Evolutionary conservation across 345 rosid genomes (phyloP).

Genomic region (Sisymbrium altissimum): DNA sequence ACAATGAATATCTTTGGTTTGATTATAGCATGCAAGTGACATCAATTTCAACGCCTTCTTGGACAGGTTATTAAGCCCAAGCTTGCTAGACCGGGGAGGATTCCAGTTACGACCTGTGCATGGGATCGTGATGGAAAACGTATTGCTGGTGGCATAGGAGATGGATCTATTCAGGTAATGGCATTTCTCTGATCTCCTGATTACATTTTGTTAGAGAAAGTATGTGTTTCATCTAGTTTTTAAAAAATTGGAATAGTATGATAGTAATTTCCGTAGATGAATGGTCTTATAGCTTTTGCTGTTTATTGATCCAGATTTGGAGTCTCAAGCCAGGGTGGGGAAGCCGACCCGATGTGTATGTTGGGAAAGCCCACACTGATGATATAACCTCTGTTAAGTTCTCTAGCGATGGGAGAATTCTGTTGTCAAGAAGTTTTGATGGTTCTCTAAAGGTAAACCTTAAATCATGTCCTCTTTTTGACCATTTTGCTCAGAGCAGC

Average conservation of each 20-base stretch:
- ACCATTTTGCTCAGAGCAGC: constrained; percentile 9
- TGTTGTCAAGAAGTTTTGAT: constrained; percentile 90
- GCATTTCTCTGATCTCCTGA: not conserved
- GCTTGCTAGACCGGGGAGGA: constrained; percentile 97
- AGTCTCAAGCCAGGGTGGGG: constrained; percentile 98
- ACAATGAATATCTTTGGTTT: not conserved
- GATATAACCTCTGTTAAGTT: constrained; percentile 88
- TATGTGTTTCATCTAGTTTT: constrained; percentile 11
- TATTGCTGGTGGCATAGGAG: constrained; percentile 87
- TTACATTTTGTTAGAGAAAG: not conserved
- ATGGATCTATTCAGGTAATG: constrained; percentile 91
- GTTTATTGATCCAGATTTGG: constrained; percentile 59
- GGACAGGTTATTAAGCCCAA: constrained; percentile 92
- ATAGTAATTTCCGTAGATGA: not conserved
- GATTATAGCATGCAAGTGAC: constrained; percentile 9
- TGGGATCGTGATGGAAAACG: constrained; percentile 96
- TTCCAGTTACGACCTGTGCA: constrained; percentile 88
- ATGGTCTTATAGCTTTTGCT: not conserved
- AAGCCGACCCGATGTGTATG: constrained; percentile 83
- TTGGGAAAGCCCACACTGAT: constrained; percentile 84
- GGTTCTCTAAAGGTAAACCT: constrained; percentile 72
- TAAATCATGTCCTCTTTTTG: not conserved
- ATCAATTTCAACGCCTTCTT: constrained; percentile 12
- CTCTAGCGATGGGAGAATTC: constrained; percentile 74
- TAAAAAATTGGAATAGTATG: not conserved